phyloP scores from a whole-genome alignment of 192 early-diverging fungal genomes.

The Rhizophagus sp. region DNA sequence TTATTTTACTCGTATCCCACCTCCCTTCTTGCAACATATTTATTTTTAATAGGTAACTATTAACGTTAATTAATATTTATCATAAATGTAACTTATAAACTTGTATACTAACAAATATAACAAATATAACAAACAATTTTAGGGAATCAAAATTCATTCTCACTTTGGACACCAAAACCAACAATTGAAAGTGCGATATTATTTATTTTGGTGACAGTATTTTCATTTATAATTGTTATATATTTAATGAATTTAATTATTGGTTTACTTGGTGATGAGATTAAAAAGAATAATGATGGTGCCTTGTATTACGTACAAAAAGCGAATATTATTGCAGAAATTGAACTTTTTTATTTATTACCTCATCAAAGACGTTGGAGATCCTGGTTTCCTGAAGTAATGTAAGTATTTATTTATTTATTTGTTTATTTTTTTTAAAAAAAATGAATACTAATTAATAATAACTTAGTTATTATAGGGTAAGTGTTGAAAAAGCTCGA shows the following conservation, averaged over 20 bases:
- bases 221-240: neutral
- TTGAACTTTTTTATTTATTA: constrained; percentile 12
- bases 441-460: no score
- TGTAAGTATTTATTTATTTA: neutral
- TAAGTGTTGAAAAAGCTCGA: no score
- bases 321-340: constrained; percentile 11
- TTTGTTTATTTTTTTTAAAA: no score
- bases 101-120: no score
- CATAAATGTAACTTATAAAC: neutral
- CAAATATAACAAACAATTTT: no score
- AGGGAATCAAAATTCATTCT: neutral
- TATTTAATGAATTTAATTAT: constrained; percentile 13
- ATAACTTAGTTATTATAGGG: neutral
- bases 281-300: neutral
- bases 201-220: neutral
- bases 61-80: neutral
- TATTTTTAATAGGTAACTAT: neutral
- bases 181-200: neutral
- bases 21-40: constrained; percentile 3
- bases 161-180: neutral
- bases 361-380: neutral
- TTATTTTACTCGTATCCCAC: neutral
- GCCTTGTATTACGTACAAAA: constrained; percentile 5
- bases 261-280: constrained; percentile 3
- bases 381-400: constrained; percentile 15